Conservation (phyloP, 2,329 filamentous ascomycete species). For the Teratosphaeria destructans region DNA sequence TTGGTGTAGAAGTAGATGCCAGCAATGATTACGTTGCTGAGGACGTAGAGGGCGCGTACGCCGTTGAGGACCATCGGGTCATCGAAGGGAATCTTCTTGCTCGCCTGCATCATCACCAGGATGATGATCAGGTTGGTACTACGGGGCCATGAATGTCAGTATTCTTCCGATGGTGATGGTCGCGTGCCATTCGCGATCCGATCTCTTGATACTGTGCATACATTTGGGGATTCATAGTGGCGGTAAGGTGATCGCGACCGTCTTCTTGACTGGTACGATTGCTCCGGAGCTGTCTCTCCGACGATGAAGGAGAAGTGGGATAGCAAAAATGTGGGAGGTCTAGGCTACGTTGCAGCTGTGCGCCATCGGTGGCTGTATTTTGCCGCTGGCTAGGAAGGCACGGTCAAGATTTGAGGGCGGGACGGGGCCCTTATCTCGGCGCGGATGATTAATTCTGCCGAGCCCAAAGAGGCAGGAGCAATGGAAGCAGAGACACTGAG, state of each 20-base stretch:
- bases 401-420: neutral
- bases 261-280: neutral
- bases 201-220: neutral
- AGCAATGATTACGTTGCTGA: constrained; percentile 74
- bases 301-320: too few species aligned
- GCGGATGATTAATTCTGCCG: neutral
- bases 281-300: neutral
- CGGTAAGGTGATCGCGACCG: neutral
- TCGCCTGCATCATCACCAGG: constrained; percentile 95
- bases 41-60: constrained; percentile 54
- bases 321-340: neutral
- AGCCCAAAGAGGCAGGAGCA: neutral
- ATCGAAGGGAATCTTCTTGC: constrained; percentile 91
- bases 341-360: neutral
- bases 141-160: constrained; percentile 7
- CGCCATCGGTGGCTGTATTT: neutral
- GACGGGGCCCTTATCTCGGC: neutral
- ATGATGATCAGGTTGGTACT: constrained; percentile 92
- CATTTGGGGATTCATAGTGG: constrained; percentile 1
- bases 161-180: neutral
- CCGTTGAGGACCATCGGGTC: constrained; percentile 61
- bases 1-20: constrained; percentile 78
- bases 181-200: neutral
- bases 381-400: neutral
- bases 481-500: too few species aligned